phyloP scores from a whole-genome alignment of 2,329 filamentous ascomycete species.

The Beauveria medogensis region DNA sequence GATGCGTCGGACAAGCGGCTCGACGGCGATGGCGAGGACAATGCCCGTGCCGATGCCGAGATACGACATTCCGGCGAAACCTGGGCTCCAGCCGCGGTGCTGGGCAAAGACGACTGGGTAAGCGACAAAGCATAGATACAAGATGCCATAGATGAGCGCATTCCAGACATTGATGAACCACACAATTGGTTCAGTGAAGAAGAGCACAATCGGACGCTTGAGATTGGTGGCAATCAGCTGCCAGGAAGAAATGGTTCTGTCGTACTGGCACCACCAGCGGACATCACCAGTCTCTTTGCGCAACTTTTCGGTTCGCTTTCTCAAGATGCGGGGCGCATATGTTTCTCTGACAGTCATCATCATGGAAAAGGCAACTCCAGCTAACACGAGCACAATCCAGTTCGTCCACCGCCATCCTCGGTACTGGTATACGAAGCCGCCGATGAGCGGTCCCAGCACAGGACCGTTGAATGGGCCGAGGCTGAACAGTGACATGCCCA shows the following conservation, averaged over 20 bases:
- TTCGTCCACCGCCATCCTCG: slow-evolving; percentile 85
- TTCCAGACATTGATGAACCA: slow-evolving; percentile 63
- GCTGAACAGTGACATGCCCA: slow-evolving; percentile 71
- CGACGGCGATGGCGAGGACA: slow-evolving; percentile 51
- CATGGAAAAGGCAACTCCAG: slow-evolving; percentile 51
- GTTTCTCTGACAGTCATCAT: slow-evolving; percentile 62
- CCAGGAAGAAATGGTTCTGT: slow-evolving; percentile 57
- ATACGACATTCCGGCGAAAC: slow-evolving; percentile 70
- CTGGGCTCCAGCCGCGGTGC: slow-evolving; percentile 66
- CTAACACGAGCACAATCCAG: slow-evolving; percentile 70
- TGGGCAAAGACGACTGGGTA: slow-evolving; percentile 78
- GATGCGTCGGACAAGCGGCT: slow-evolving; percentile 66
- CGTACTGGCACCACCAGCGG: slow-evolving; percentile 73
- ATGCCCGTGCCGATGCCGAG: slow-evolving; percentile 59
- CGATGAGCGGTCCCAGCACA: slow-evolving; percentile 39
- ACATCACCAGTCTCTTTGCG: slow-evolving; percentile 63
- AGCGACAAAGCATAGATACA: slow-evolving; percentile 85
- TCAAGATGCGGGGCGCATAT: slow-evolving; percentile 64
- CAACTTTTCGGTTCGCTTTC: slow-evolving; percentile 53
- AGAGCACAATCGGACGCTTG: slow-evolving; percentile 67
- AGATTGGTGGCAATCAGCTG: slow-evolving; percentile 67
- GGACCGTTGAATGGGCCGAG: slow-evolving; percentile 73
- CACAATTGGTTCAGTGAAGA: slow-evolving; percentile 72
- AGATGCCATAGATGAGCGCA: slow-evolving; percentile 63
- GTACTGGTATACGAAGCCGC: slow-evolving; percentile 61